These are phyloP conservation scores for Pelargonium fulgidum DNA, from an alignment of 441 rosid species.

Conservation along the genomic window DNA sequence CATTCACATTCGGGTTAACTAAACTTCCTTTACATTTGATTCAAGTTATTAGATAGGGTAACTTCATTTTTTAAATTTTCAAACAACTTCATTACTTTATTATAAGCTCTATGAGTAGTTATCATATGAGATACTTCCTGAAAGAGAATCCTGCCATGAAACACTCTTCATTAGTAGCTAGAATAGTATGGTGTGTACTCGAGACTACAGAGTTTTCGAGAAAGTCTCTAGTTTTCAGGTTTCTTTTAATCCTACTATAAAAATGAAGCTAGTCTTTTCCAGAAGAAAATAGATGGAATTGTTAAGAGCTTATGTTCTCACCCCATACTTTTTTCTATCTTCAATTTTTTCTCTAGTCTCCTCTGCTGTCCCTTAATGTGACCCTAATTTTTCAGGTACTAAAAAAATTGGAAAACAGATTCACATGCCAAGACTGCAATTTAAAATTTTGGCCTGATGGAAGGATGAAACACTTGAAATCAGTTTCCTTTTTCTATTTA, in stretches of 20 bases:
- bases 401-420: no score
- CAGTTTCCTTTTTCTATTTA: neutral
- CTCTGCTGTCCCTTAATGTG: neutral
- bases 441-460: neutral
- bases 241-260: no score
- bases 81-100: neutral
- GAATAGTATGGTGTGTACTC: neutral
- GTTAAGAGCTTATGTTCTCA: neutral
- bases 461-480: neutral
- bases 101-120: neutral
- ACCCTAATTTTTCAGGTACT: no score
- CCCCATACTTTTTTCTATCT: neutral
- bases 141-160: constrained; percentile 5
- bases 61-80: no score
- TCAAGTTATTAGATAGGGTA: no score
- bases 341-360: neutral
- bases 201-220: neutral
- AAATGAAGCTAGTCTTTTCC: no score
- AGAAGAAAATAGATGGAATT: no score
- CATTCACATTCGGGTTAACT: neutral
- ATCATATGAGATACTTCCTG: constrained; percentile 2
- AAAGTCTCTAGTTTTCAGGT: no score
- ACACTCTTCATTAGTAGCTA: neutral
- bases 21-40: no score
- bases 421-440: neutral